phyloP scores from a whole-genome alignment of 1,284 basidiomycete genomes.

The Afroboletus lepidellus region DNA sequence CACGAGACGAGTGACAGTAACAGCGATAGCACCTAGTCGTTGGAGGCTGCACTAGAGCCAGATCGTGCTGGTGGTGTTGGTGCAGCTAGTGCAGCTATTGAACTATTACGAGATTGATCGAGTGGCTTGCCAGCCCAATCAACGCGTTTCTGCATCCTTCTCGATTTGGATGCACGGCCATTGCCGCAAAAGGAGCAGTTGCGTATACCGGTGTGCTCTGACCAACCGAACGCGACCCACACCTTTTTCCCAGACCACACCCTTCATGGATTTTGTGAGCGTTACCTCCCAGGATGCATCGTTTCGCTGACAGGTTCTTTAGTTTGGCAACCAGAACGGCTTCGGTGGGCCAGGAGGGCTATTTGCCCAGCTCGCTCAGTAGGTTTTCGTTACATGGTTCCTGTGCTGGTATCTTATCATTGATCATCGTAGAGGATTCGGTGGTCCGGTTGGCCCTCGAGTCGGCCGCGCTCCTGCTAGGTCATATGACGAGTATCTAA shows the following conservation, averaged over 20 bases:
- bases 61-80: conserved; percentile 38
- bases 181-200: conserved; percentile 31
- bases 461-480: conserved; percentile 53
- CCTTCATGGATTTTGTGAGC: conserved; percentile 64
- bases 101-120: neutral
- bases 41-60: conserved; percentile 72
- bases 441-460: conserved; percentile 46
- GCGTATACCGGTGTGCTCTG: conserved; percentile 32
- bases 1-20: conserved; percentile 90
- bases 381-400: conserved; percentile 7
- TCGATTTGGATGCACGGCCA: conserved; percentile 27
- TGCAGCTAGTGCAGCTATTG: conserved; percentile 43
- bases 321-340: conserved; percentile 56
- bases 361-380: conserved; percentile 65
- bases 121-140: conserved; percentile 6
- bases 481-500: conserved; percentile 79
- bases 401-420: conserved; percentile 10
- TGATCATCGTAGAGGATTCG: conserved; percentile 47
- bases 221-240: neutral
- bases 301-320: conserved; percentile 17
- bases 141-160: conserved; percentile 20
- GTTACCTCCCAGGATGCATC: neutral
- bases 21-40: conserved; percentile 93
- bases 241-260: conserved; percentile 23
- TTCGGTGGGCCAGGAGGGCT: conserved; percentile 49